Evolutionary conservation across 148 eudicot genomes (phyloP).

Genomic region (Polygonum maritimum): DNA sequence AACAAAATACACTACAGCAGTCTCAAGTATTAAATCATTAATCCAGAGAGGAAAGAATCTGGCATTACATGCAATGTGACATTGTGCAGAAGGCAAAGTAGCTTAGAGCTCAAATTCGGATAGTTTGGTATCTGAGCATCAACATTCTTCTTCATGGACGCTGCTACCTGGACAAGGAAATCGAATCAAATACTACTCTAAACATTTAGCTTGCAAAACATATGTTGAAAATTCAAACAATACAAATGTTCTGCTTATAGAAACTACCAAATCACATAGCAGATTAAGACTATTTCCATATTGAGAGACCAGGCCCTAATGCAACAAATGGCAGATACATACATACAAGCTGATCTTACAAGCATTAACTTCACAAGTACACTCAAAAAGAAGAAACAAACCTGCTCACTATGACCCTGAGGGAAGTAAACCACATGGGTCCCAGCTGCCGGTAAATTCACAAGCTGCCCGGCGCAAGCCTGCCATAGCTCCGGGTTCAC

Average conservation of each 20-base stretch:
- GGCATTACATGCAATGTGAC: slow-evolving; percentile 74
- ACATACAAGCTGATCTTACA: no score
- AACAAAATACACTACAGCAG: not conserved
- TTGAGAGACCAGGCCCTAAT: not conserved
- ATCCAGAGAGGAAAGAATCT: not conserved
- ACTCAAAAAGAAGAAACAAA: slow-evolving; percentile 10
- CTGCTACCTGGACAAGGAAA: slow-evolving; percentile 61
- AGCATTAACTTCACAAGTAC: not conserved
- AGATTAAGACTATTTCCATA: not conserved
- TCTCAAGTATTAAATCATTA: not conserved
- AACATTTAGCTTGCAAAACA: not conserved
- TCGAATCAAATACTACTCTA: not conserved
- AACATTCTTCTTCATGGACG: slow-evolving; percentile 84
- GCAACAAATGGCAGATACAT: not conserved
- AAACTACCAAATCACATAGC: not conserved
- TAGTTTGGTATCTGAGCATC: slow-evolving; percentile 85
- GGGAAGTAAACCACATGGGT: slow-evolving; percentile 97
- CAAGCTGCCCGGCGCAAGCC: slow-evolving; percentile 96
- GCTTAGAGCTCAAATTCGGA: slow-evolving; percentile 84
- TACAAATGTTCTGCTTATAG: not conserved
- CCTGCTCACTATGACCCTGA: slow-evolving; percentile 99
- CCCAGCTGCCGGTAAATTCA: slow-evolving; percentile 86
- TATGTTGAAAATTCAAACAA: no score
- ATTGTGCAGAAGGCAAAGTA: slow-evolving; percentile 79
- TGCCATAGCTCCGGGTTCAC: slow-evolving; percentile 91